These are phyloP conservation scores for Exophiala oligosperma DNA, from an alignment of 2,329 filamentous ascomycete species.

Conservation along the genomic window DNA sequence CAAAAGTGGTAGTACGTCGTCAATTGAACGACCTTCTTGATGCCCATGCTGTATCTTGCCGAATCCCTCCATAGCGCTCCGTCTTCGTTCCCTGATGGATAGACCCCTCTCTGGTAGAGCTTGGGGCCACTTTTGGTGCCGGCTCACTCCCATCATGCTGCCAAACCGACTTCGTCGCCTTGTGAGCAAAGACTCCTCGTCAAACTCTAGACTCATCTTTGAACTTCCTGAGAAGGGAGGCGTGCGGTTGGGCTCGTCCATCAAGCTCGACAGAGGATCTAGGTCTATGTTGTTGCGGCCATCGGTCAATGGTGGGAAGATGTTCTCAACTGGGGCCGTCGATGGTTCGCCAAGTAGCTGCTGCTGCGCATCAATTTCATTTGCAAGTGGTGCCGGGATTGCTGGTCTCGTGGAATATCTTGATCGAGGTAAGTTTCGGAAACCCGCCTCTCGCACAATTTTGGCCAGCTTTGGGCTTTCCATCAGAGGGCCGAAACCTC, in stretches of 20 bases:
- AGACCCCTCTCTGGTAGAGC: not conserved
- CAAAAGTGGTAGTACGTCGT: conserved; percentile 17
- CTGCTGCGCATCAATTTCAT: conserved; percentile 1
- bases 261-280: too few species aligned
- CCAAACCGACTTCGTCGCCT: conserved; percentile 7
- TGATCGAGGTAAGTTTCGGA: conserved; percentile 20
- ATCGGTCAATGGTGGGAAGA: conserved; percentile 20
- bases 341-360: not conserved
- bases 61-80: not conserved
- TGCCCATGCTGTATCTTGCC: not conserved
- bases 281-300: not conserved
- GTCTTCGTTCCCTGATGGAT: not conserved
- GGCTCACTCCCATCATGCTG: conserved; percentile 22
- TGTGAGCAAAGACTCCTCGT: not conserved
- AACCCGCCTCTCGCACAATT: conserved; percentile 16
- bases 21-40: conserved; percentile 1
- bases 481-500: conserved; percentile 1
- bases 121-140: conserved; percentile 16
- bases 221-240: not conserved
- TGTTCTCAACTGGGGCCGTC: not conserved
- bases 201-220: not conserved
- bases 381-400: not conserved
- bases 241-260: too few species aligned
- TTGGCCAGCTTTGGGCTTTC: conserved; percentile 16
- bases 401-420: conserved; percentile 4